These are phyloP conservation scores for Rubroboletus pulcherrimus DNA, from an alignment of 768 basidiomycete species.

Conservation along the genomic window DNA sequence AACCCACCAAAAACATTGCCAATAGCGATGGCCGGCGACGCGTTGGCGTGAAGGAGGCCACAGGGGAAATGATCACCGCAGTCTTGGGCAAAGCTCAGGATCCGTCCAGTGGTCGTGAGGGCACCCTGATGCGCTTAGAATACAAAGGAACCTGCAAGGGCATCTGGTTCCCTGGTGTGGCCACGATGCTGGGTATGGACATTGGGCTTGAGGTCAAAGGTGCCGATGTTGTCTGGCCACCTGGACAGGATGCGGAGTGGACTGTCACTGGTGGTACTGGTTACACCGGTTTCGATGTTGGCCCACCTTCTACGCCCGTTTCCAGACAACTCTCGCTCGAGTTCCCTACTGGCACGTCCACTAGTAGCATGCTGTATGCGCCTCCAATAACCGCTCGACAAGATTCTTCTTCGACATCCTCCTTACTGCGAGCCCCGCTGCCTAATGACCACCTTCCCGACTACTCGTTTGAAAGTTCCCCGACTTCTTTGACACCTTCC, in stretches of 20 bases:
- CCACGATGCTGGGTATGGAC: conserved; percentile 76
- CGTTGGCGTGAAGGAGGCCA: conserved; percentile 66
- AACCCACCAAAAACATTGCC: conserved; percentile 46
- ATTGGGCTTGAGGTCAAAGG: conserved; percentile 64
- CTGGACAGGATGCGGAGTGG: conserved; percentile 53
- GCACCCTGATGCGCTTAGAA: conserved; percentile 60
- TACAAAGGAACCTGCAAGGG: conserved; percentile 74
- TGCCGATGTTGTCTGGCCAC: conserved; percentile 66
- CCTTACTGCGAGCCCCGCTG: conserved; percentile 71
- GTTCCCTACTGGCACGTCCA: conserved; percentile 28
- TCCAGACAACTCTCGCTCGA: conserved; percentile 53
- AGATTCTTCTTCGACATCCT: conserved; percentile 49
- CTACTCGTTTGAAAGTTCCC: conserved; percentile 69
- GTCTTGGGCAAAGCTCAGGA: conserved; percentile 50
- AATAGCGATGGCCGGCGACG: conserved; percentile 56
- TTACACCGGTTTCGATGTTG: conserved; percentile 69
- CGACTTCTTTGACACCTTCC: conserved; percentile 49
- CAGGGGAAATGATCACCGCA: conserved; percentile 61
- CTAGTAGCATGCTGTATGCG: conserved; percentile 19
- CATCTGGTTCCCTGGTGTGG: conserved; percentile 80
- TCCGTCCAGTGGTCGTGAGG: conserved; percentile 40
- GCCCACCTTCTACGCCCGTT: conserved; percentile 33
- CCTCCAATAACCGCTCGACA: conserved; percentile 32
- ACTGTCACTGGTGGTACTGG: conserved; percentile 58
- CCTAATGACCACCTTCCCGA: conserved; percentile 62